phyloP scores from a whole-genome alignment of 2,329 filamentous ascomycete genomes.

The Amphichorda felina region DNA sequence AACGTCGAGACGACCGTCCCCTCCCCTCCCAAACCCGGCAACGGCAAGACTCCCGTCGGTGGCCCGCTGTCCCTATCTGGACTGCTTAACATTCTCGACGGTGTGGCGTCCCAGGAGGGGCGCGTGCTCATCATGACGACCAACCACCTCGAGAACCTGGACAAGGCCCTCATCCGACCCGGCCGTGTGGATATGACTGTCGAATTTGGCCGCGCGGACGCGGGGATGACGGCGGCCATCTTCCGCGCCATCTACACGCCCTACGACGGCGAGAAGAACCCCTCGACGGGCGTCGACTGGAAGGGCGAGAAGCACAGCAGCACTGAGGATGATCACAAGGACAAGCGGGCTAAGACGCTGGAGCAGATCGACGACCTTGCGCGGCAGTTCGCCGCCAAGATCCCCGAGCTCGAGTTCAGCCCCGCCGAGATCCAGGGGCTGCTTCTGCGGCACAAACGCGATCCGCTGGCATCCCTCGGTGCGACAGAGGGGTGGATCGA shows the following conservation, averaged over 20 bases:
- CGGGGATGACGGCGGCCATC: conserved; percentile 37
- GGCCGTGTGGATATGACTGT: conserved; percentile 50
- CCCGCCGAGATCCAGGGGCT: conserved; percentile 50
- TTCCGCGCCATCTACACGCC: conserved; percentile 47
- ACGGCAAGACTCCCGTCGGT: no score
- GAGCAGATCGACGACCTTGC: conserved; percentile 34
- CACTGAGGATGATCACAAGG: conserved; percentile 9
- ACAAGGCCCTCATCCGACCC: conserved; percentile 50
- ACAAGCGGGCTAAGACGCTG: conserved; percentile 19
- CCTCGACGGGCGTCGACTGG: conserved; percentile 6
- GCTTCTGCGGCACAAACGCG: conserved; percentile 42
- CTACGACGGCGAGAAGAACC: conserved; percentile 23
- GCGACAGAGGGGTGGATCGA: conserved; percentile 35
- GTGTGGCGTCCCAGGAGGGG: conserved; percentile 52
- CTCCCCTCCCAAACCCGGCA: no score
- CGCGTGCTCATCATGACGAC: conserved; percentile 55
- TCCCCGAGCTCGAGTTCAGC: conserved; percentile 45
- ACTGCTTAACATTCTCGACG: conserved; percentile 71
- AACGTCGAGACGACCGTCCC: no score
- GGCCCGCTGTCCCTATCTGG: conserved; percentile 65
- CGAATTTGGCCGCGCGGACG: conserved; percentile 42
- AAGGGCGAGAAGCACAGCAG: conserved; percentile 15
- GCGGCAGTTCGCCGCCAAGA: conserved; percentile 30
- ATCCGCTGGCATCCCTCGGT: conserved; percentile 34
- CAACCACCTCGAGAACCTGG: conserved; percentile 50